These are phyloP conservation scores for Tubosaeta sp. DNA, from an alignment of 768 basidiomycete species.

Conservation along the genomic window DNA sequence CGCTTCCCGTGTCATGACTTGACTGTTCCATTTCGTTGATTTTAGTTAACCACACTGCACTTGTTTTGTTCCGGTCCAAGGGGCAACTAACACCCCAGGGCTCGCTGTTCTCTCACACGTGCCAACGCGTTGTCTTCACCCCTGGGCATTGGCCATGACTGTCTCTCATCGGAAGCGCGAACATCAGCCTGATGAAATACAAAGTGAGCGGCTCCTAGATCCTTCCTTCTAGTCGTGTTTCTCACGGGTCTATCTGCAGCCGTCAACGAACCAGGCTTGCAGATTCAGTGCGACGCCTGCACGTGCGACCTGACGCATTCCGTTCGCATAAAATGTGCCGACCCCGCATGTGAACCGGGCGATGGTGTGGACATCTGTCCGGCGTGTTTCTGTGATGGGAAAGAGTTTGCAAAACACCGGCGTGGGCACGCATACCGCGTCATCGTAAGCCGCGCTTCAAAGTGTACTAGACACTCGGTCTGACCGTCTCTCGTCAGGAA, in stretches of 20 bases:
- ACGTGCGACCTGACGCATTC: slow-evolving; percentile 88
- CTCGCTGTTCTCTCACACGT: background rate
- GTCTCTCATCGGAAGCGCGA: slow-evolving; percentile 65
- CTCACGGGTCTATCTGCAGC: slow-evolving; percentile 42
- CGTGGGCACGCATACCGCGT: slow-evolving; percentile 87
- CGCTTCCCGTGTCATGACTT: background rate
- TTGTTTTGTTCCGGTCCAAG: background rate
- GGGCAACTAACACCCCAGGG: background rate
- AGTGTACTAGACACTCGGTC: background rate
- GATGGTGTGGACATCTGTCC: slow-evolving; percentile 94
- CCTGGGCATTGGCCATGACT: slow-evolving; percentile 40
- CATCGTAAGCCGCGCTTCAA: slow-evolving; percentile 50
- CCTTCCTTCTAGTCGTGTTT: slow-evolving; percentile 10
- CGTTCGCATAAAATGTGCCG: slow-evolving; percentile 95
- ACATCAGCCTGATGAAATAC: slow-evolving; percentile 59
- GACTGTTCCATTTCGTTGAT: background rate
- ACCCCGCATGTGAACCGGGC: slow-evolving; percentile 64
- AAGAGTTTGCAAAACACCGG: slow-evolving; percentile 83
- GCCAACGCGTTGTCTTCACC: background rate
- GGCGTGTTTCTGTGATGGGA: slow-evolving; percentile 86
- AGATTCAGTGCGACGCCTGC: slow-evolving; percentile 83
- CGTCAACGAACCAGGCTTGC: slow-evolving; percentile 76
- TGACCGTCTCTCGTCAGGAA: slow-evolving; percentile 51
- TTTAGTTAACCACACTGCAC: background rate
- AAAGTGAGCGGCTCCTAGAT: slow-evolving; percentile 40